Percentiles rank a stretch among this genome's conserved stretches.
Evolutionary conservation across 306 rosid species (phyloP).

Genomic region (Prunus campanulata): DNA sequence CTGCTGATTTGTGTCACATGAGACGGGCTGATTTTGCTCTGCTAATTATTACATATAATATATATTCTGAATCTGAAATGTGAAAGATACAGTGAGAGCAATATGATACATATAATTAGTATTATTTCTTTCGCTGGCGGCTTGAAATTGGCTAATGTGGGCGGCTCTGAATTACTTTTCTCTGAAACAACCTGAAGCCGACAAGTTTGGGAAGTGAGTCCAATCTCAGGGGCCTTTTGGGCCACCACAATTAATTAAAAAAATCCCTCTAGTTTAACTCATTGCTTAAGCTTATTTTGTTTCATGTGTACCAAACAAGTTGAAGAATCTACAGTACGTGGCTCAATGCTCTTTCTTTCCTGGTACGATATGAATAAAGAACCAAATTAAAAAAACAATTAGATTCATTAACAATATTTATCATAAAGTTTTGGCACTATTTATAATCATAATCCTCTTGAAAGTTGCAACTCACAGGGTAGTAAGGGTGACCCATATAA

Average conservation of each 20-base stretch:
- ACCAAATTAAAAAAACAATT: background rate
- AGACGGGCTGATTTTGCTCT: background rate
- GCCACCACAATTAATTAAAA: background rate
- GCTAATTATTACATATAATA: background rate
- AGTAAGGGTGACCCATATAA: too few species aligned
- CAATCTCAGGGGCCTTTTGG: constrained; percentile 8
- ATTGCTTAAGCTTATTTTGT: background rate
- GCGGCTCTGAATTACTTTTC: background rate
- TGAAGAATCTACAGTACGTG: constrained; percentile 16
- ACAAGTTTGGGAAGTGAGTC: constrained; percentile 29
- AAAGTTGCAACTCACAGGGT: background rate
- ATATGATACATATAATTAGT: too few species aligned
- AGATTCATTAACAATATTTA: background rate
- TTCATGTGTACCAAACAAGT: constrained; percentile 11
- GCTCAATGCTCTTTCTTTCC: constrained; percentile 9
- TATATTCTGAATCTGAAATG: too few species aligned
- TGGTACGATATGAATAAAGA: background rate
- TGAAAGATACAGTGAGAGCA: too few species aligned
- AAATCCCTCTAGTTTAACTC: background rate
- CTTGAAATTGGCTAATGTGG: constrained; percentile 8
- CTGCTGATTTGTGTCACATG: constrained; percentile 1
- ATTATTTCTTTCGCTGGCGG: background rate
- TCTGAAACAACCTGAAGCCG: constrained; percentile 30
- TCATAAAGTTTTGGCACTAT: background rate
- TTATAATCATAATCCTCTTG: background rate